A percentile compares a stretch with the other conserved stretches of the same genome.
phyloP scores from a whole-genome alignment of 164 flowering plant genomes.

The Stephania cephalantha region DNA sequence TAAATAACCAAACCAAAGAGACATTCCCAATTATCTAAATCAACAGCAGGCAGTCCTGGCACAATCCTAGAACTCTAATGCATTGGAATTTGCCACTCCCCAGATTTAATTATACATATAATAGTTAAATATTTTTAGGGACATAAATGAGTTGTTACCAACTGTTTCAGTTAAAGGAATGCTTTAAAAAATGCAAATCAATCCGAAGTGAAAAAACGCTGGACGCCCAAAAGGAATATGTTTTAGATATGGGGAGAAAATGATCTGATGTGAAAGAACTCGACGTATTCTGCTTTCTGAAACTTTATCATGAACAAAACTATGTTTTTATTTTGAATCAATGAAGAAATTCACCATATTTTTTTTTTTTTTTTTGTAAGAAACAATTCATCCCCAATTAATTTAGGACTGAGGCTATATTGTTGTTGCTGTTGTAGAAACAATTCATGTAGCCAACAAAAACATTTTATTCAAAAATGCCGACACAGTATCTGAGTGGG shows the following conservation, averaged over 20 bases:
- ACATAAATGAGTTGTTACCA: neutral
- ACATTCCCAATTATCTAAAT: too few relatives aligned
- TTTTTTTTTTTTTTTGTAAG: neutral
- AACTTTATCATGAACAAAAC: neutral
- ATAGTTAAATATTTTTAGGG: neutral
- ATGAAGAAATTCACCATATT: neutral
- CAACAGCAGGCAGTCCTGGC: neutral
- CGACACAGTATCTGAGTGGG: neutral
- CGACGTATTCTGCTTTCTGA: neutral
- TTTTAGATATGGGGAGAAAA: neutral
- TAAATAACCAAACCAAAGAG: neutral
- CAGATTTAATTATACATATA: neutral
- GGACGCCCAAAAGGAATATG: too few relatives aligned
- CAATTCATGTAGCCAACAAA: neutral
- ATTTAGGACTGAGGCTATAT: too few relatives aligned
- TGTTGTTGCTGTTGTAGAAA: neutral
- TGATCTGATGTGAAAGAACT: neutral
- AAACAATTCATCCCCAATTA: too few relatives aligned
- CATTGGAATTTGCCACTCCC: neutral
- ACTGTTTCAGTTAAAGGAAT: neutral
- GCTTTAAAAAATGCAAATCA: neutral
- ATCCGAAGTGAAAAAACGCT: neutral
- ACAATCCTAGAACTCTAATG: neutral
- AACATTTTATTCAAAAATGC: neutral
- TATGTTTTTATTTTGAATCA: neutral